Conservation (phyloP, 2,329 filamentous ascomycete species). For the Rasamsonia emersonii region DNA sequence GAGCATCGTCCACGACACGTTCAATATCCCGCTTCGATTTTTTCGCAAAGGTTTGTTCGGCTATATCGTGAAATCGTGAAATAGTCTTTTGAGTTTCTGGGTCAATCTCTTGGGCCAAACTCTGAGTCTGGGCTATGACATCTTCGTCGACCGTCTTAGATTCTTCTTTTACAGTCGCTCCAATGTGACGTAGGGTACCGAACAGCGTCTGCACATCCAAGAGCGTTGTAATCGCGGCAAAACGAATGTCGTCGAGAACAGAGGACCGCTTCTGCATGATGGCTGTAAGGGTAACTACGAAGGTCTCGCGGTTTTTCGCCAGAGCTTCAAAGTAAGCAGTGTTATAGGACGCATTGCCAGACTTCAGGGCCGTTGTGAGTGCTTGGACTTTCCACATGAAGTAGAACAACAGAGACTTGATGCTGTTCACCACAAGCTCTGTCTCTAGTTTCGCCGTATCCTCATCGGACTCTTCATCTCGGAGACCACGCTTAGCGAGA, state of each 20-base stretch:
- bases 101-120: slow-evolving; percentile 61
- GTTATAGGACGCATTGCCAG: slow-evolving; percentile 49
- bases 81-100: slow-evolving; percentile 56
- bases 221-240: slow-evolving; percentile 65
- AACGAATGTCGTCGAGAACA: slow-evolving; percentile 63
- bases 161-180: slow-evolving; percentile 29
- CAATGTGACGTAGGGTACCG: slow-evolving; percentile 55
- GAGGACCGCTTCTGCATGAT: slow-evolving; percentile 42
- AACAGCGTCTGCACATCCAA: slow-evolving; percentile 79
- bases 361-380: slow-evolving; percentile 46
- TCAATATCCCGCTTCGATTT: slow-evolving; percentile 42
- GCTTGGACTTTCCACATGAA: slow-evolving; percentile 85
- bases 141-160: slow-evolving; percentile 40
- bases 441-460: slow-evolving; percentile 71
- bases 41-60: slow-evolving; percentile 71
- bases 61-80: slow-evolving; percentile 65
- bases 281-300: slow-evolving; percentile 39
- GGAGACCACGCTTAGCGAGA: slow-evolving; percentile 65
- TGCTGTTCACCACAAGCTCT: slow-evolving; percentile 64
- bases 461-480: slow-evolving; percentile 53
- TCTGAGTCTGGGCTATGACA: slow-evolving; percentile 47
- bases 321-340: slow-evolving; percentile 59
- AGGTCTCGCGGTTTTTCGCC: slow-evolving; percentile 51
- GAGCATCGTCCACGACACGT: slow-evolving; percentile 60
- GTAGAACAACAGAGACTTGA: slow-evolving; percentile 73